phyloP scores from a whole-genome alignment of 1,284 basidiomycete genomes.

The Ganoderma sinense region DNA sequence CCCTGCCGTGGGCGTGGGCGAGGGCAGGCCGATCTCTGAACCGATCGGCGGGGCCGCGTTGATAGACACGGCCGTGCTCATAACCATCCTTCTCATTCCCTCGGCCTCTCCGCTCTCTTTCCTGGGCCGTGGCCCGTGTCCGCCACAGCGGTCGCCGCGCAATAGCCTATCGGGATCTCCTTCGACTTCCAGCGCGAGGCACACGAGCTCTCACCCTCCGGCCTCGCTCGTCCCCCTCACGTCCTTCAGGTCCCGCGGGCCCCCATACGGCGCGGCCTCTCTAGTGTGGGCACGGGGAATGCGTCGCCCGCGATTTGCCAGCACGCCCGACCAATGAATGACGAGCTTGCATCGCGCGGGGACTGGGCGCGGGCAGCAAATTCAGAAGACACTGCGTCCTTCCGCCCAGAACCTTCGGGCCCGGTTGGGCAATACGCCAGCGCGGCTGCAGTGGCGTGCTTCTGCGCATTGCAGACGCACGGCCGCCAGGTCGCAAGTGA shows the following conservation, averaged over 20 bases:
- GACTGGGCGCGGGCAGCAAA: conserved; percentile 12
- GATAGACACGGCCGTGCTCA: conserved; percentile 35
- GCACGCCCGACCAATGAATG: conserved; percentile 18
- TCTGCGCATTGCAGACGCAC: conserved; percentile 13
- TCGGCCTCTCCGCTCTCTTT: conserved; percentile 30
- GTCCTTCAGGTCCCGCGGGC: conserved; percentile 6
- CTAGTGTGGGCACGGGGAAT: conserved; percentile 23
- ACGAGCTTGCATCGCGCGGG: conserved; percentile 10
- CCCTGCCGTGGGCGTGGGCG: not conserved
- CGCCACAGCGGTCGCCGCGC: conserved; percentile 26
- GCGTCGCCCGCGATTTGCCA: conserved; percentile 20
- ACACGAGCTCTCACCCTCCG: conserved; percentile 21
- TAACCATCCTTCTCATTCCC: conserved; percentile 31
- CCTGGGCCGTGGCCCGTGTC: conserved; percentile 24
- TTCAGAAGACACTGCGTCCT: not conserved
- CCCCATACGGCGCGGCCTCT: conserved; percentile 22
- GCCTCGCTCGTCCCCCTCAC: not conserved
- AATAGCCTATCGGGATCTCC: conserved; percentile 33
- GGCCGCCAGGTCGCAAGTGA: conserved; percentile 23
- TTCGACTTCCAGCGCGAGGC: conserved; percentile 24
- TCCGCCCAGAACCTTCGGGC: conserved; percentile 24
- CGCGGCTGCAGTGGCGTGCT: conserved; percentile 22
- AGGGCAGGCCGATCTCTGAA: conserved; percentile 10
- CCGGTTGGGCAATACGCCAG: conserved; percentile 28
- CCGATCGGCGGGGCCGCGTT: conserved; percentile 32